Conservation (phyloP, 2,329 filamentous ascomycete genomes). For the Talaromyces sp. region DNA sequence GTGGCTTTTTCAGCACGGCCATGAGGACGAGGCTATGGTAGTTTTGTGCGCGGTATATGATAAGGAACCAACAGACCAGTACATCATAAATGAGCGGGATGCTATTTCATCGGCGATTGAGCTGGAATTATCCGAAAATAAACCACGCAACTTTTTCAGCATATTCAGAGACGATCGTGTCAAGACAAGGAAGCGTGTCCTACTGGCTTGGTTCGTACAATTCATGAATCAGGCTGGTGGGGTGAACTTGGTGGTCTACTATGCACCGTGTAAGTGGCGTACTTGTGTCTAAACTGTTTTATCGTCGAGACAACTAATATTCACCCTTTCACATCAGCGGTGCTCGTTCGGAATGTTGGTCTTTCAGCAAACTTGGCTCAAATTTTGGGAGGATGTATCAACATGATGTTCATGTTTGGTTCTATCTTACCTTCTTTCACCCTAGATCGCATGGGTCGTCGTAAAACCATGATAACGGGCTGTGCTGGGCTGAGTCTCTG, state of each 20-base stretch:
- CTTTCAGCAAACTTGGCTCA: conserved; percentile 34
- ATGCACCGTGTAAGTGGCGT: not conserved
- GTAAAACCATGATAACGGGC: conserved; percentile 35
- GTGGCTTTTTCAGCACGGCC: conserved; percentile 1
- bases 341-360: conserved; percentile 45
- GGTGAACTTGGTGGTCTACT: not conserved
- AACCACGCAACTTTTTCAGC: conserved; percentile 25
- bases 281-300: too few relatives aligned
- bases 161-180: conserved; percentile 42
- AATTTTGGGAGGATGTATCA: not conserved
- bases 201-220: conserved; percentile 45
- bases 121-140: conserved; percentile 4
- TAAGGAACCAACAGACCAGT: not conserved
- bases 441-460: conserved; percentile 40
- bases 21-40: not conserved
- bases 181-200: conserved; percentile 42
- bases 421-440: conserved; percentile 44
- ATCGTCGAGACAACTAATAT: too few relatives aligned
- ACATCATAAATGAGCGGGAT: conserved; percentile 10
- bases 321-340: conserved; percentile 15
- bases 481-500: conserved; percentile 32
- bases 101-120: conserved; percentile 6
- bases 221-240: conserved; percentile 38
- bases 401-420: conserved; percentile 37
- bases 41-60: conserved; percentile 2